Conservation (phyloP, 352 stramenopile genomes). For the Pythium grandisporangium region DNA sequence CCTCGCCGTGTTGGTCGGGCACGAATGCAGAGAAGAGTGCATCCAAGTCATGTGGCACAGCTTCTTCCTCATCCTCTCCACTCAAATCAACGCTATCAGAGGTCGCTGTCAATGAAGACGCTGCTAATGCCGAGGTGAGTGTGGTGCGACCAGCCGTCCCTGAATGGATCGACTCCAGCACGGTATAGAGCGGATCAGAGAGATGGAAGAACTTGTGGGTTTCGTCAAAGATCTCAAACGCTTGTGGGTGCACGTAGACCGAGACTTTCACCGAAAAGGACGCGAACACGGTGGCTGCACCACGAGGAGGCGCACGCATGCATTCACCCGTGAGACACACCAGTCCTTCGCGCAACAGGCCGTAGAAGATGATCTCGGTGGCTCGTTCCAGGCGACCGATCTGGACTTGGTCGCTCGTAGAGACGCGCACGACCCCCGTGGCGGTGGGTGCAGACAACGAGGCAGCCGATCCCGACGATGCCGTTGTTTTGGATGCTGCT, state of each 20-base stretch:
- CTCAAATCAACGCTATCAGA: no score
- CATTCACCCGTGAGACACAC: constrained; percentile 39
- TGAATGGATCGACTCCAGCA: constrained; percentile 30
- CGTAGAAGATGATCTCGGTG: constrained; percentile 47
- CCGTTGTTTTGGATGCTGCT: background rate
- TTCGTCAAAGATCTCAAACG: constrained; percentile 61
- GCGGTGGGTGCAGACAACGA: background rate
- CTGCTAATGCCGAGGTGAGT: constrained; percentile 4
- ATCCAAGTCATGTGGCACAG: constrained; percentile 32
- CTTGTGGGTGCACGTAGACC: constrained; percentile 43
- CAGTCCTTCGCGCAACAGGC: constrained; percentile 51
- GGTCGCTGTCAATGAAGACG: constrained; percentile 1
- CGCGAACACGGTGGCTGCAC: constrained; percentile 49
- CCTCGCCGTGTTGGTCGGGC: constrained; percentile 9
- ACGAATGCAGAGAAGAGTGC: constrained; percentile 60
- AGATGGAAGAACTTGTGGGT: constrained; percentile 47
- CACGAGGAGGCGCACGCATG: constrained; percentile 21
- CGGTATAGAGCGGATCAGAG: constrained; percentile 44
- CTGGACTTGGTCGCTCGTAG: constrained; percentile 31
- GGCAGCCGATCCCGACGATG: constrained; percentile 6
- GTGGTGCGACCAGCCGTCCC: constrained; percentile 3
- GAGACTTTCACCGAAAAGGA: constrained; percentile 56
- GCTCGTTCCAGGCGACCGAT: constrained; percentile 54
- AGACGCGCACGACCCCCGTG: constrained; percentile 44
- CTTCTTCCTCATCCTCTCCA: no score